Conservation (phyloP, 805 yeast species). For the Candida dajiaensis region DNA sequence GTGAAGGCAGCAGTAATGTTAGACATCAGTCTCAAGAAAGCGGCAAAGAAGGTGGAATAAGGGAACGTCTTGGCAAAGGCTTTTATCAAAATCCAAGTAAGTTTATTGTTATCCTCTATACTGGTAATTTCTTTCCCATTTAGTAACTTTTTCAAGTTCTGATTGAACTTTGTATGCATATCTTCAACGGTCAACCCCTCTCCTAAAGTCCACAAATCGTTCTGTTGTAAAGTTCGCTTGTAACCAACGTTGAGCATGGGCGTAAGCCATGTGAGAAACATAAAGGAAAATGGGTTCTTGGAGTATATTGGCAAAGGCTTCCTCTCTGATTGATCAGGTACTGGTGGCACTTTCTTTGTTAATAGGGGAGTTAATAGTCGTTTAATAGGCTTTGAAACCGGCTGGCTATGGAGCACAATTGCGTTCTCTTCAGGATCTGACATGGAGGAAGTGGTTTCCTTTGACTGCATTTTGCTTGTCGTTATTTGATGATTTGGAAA, state of each 20-base stretch:
- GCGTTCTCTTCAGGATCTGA: not conserved
- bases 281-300: slow-evolving; percentile 32
- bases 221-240: slow-evolving; percentile 57
- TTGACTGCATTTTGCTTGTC: not conserved
- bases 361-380: slow-evolving; percentile 7
- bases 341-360: slow-evolving; percentile 7
- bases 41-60: slow-evolving; percentile 32
- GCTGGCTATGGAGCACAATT: not conserved
- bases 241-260: slow-evolving; percentile 62
- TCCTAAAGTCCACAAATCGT: slow-evolving; percentile 48
- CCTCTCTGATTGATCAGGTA: slow-evolving; percentile 3
- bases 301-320: slow-evolving; percentile 8
- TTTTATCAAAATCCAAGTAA: slow-evolving; percentile 23
- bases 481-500: too few relatives aligned
- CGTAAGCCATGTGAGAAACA: slow-evolving; percentile 58
- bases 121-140: slow-evolving; percentile 22
- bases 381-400: slow-evolving; percentile 1
- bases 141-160: slow-evolving; percentile 25
- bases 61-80: slow-evolving; percentile 42
- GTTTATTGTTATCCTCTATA: slow-evolving; percentile 8
- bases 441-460: not conserved
- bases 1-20: slow-evolving; percentile 43
- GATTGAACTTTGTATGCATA: slow-evolving; percentile 30
- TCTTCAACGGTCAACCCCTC: slow-evolving; percentile 33
- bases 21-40: slow-evolving; percentile 34